phyloP scores from a whole-genome alignment of 306 rosid genomes.

The Begonia loranthoides region DNA sequence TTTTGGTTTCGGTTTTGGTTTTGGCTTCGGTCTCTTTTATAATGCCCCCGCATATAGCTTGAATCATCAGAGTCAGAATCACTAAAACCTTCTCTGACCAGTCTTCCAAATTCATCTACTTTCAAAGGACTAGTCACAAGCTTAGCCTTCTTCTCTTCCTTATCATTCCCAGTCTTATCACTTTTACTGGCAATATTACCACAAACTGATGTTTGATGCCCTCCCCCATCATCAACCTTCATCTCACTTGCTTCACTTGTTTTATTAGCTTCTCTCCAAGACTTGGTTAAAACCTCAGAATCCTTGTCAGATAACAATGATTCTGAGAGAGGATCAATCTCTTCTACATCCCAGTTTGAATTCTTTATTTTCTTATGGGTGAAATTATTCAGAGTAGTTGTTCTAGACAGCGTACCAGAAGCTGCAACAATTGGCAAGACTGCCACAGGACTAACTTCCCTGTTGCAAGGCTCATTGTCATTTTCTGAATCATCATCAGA shows the following conservation, averaged over 20 bases:
- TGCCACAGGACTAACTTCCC: slow-evolving; percentile 19
- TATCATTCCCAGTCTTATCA: slow-evolving; percentile 22
- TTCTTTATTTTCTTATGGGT: slow-evolving; percentile 18
- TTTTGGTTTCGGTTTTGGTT: too few species aligned
- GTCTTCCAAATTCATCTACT: slow-evolving; percentile 86
- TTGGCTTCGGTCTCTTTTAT: slow-evolving; percentile 55
- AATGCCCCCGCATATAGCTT: slow-evolving; percentile 22
- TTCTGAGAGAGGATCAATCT: slow-evolving; percentile 17
- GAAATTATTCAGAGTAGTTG: slow-evolving; percentile 19
- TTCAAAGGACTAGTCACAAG: slow-evolving; percentile 26
- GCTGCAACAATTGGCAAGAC: slow-evolving; percentile 22
- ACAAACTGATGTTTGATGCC: slow-evolving; percentile 7
- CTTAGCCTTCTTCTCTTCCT: slow-evolving; percentile 27
- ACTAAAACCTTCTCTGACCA: slow-evolving; percentile 49
- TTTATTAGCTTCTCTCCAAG: slow-evolving; percentile 15
- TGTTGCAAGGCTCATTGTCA: slow-evolving; percentile 21
- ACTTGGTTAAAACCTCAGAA: slow-evolving; percentile 21
- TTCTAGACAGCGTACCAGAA: slow-evolving; percentile 17
- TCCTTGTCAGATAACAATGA: slow-evolving; percentile 16
- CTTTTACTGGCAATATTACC: slow-evolving; percentile 18
- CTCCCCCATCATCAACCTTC: slow-evolving; percentile 24
- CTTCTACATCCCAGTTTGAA: slow-evolving; percentile 15
- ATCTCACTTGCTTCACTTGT: slow-evolving; percentile 24
- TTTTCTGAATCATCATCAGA: slow-evolving; percentile 63
- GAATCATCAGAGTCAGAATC: slow-evolving; percentile 66